These are phyloP conservation scores for Ceratobasidium sp. DNA, from an alignment of 1,284 basidiomycete genomes.

Conservation along the genomic window DNA sequence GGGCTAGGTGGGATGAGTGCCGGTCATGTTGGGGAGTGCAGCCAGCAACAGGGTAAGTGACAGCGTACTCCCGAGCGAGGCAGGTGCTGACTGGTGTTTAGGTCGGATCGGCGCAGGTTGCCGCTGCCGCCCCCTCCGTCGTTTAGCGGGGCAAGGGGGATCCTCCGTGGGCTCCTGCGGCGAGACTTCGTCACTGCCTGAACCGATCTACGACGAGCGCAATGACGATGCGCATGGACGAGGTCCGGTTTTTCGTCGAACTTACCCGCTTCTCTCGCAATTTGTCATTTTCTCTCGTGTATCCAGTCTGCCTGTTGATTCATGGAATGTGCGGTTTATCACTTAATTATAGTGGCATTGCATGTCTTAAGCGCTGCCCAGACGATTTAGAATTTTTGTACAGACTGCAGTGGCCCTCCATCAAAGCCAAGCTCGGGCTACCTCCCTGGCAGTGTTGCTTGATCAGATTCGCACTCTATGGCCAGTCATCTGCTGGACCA, in stretches of 20 bases:
- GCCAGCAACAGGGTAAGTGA: slow-evolving; percentile 74
- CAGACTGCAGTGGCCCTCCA: too few relatives aligned
- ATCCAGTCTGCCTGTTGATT: slow-evolving; percentile 33
- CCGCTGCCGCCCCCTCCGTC: slow-evolving; percentile 78
- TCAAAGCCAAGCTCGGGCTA: too few relatives aligned
- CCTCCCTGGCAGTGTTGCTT: too few relatives aligned
- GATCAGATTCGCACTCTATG: too few relatives aligned
- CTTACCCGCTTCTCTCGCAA: slow-evolving; percentile 71
- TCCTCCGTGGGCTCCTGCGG: slow-evolving; percentile 87
- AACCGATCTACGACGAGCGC: slow-evolving; percentile 80
- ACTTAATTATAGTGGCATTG: not conserved
- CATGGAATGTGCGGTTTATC: slow-evolving; percentile 20
- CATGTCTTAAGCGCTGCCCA: slow-evolving; percentile 1
- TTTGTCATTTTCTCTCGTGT: slow-evolving; percentile 17
- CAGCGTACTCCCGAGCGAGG: not conserved
- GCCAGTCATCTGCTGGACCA: too few relatives aligned
- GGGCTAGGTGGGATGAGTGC: slow-evolving; percentile 37
- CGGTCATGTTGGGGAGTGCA: slow-evolving; percentile 48
- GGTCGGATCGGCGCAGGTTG: slow-evolving; percentile 85
- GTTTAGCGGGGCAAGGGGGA: slow-evolving; percentile 73
- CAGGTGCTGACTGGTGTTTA: slow-evolving; percentile 51
- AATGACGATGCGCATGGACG: slow-evolving; percentile 86
- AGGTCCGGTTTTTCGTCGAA: slow-evolving; percentile 93
- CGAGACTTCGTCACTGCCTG: slow-evolving; percentile 56
- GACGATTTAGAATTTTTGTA: not conserved